Evolutionary conservation across 2,329 filamentous ascomycete species (phyloP).

Genomic region (Xylaria sp.): DNA sequence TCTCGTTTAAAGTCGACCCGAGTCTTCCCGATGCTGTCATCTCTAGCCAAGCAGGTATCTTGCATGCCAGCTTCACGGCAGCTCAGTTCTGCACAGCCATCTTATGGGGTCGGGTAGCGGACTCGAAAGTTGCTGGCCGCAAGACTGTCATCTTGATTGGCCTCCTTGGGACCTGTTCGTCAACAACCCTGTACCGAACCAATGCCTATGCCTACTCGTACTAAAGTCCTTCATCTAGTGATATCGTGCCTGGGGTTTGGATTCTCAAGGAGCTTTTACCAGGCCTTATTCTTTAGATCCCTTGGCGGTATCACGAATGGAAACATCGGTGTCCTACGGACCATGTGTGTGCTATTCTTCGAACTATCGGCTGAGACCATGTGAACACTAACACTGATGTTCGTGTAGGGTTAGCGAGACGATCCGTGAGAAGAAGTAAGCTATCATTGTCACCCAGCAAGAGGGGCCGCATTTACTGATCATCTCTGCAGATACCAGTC

Average conservation of each 20-base stretch:
- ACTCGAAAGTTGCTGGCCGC: conserved; percentile 68
- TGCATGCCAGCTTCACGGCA: conserved; percentile 80
- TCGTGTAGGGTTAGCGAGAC: conserved; percentile 51
- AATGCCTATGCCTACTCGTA: not conserved
- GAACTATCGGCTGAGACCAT: not conserved
- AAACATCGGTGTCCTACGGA: conserved; percentile 76
- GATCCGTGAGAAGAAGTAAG: conserved; percentile 50
- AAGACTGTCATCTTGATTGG: conserved; percentile 82
- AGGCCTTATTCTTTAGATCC: conserved; percentile 67
- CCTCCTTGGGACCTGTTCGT: conserved; percentile 63
- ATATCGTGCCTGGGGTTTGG: conserved; percentile 73
- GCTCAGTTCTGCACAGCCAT: conserved; percentile 85
- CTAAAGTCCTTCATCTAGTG: conserved; percentile 32
- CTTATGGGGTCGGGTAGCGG: conserved; percentile 77
- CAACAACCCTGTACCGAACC: not conserved
- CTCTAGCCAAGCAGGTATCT: conserved; percentile 75
- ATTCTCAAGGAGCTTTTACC: conserved; percentile 67
- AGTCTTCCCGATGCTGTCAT: conserved; percentile 66
- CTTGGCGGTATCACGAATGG: conserved; percentile 73
- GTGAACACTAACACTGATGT: not conserved
- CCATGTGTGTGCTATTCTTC: conserved; percentile 59
- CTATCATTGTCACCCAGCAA: not conserved
- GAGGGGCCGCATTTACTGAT: conserved; percentile 11
- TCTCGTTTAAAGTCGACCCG: conserved; percentile 51
- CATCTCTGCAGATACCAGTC: conserved; percentile 46